Evolutionary conservation across 441 rosid species (phyloP), one percentile per base, ranked within the genome.

Genomic region (Rhodomyrtus psidioides): DNA sequence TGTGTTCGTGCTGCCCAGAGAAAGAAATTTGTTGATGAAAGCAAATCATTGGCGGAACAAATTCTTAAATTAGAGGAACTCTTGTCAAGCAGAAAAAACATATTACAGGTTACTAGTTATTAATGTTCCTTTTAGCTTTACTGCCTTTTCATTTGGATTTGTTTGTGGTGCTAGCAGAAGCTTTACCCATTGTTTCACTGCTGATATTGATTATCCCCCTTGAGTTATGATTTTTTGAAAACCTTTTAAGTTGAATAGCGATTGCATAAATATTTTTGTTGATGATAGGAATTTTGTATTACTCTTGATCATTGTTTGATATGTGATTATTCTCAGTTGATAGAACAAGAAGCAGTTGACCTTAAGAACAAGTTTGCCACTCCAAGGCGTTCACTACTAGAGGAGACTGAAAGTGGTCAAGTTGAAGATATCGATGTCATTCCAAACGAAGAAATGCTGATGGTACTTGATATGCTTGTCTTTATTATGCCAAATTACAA

Each of bases 381-480:
- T 89, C 95, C 98, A 86, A 94, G 99, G 86, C 96, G 96, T 85
- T 97, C 99, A 58, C 83, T 84, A 85, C 85, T 97, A 90, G 98
- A 96, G 88, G 98, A 96, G 70, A 93, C 96, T 82, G 98, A 96
- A 88, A 88, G 94, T 83, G 98, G 98, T 82, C 96, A 94, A 90
- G 91, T 96, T 86, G 98, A 95, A 84, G 99, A 97, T 83, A 95
- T 96, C 81, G 99, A 97, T 88, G 92, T 95, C 87, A 93, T 97
- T 89, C 99, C 99, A 84, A 97, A 97, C 89, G 99, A 97, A 82
- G 99, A 97, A 92, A 94, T 95, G 93, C 89, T 97, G 62, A 90
- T 97, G 97, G 99, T 94, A 56, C 88, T 54, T 88, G n/a, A 83
- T 85, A 19, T 27, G n/a, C 59, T 82, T 27, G 59, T 28, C 44